Evolutionary conservation across 148 eudicot genomes (phyloP), one percentile per base, ranked within the genome.

Genomic region (Rhododendron ovatum): DNA sequence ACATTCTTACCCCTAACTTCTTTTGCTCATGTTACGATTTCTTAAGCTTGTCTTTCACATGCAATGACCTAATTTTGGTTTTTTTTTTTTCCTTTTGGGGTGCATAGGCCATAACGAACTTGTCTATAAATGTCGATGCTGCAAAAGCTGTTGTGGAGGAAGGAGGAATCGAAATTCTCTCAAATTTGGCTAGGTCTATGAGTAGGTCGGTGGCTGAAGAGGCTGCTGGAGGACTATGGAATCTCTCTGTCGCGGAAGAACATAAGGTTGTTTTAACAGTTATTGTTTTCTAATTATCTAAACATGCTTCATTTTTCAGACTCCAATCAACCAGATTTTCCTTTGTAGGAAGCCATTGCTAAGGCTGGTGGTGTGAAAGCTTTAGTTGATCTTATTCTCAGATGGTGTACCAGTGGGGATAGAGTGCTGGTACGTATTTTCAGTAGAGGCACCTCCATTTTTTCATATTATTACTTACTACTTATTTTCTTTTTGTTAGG

Each of bases 141-240:
- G 99, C 99, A 51, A 97, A 95, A 92, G 94, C 99, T 63, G 96
- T 95, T 83, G 99, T 96, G n/a, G 98, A 93, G 75, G 98, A 93
- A 88, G 98, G 95, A 79, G 99, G 99, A 47, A 94, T 97, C 79
- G 78, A 87, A 51, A 92, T 95, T 83, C 96, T 97, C 83, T 92
- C 93, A 20, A 92, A 89, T 87, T 88, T 97, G 87, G 98, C 98
- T n/a, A 93, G 90, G 90, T 94, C 99, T 77, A 92, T 90, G 96
- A 95, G 95, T 86, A 95, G 92, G 90, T 89, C 93, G 90, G 98
- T 95, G 17, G 99, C 96, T 12, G 98, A 94, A 89, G 96, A 97
- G 94, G 98, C 99, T 88, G 99, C 98, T 47, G 96, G 99, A 86
- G 98, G 98, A 83, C 92, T 97, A 30, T 97, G 98, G 98, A 97